Conservation (phyloP, 2,329 filamentous ascomycete species). For the Xylariaceae sp. region DNA sequence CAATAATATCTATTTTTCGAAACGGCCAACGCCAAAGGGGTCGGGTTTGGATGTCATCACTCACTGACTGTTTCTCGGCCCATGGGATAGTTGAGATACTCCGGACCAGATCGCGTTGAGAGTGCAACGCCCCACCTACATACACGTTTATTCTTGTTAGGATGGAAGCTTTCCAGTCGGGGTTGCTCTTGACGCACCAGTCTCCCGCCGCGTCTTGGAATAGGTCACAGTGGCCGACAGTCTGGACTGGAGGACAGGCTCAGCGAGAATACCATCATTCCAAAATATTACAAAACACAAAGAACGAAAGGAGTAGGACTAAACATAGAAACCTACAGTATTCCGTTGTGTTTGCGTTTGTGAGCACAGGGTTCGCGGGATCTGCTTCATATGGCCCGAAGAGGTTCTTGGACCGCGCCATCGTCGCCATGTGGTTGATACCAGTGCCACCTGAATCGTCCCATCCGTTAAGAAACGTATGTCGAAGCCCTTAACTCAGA, state of each 20-base stretch:
- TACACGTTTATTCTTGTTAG: conserved; percentile 1
- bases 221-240: conserved; percentile 54
- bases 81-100: conserved; percentile 39
- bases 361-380: conserved; percentile 43
- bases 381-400: conserved; percentile 43
- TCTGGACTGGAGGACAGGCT: conserved; percentile 40
- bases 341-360: conserved; percentile 39
- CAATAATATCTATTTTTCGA: too few relatives aligned
- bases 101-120: conserved; percentile 37
- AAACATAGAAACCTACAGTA: too few relatives aligned
- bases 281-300: conserved; percentile 6
- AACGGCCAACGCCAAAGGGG: too few relatives aligned
- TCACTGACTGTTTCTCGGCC: conserved; percentile 41
- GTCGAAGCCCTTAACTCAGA: neutral
- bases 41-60: too few relatives aligned
- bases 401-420: conserved; percentile 41
- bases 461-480: neutral
- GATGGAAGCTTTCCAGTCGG: too few relatives aligned
- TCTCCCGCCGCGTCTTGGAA: conserved; percentile 45
- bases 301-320: too few relatives aligned
- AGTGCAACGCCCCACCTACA: conserved; percentile 39
- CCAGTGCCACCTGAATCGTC: conserved; percentile 41
- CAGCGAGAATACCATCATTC: neutral
- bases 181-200: conserved; percentile 33
- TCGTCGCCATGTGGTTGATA: conserved; percentile 44